phyloP scores from a whole-genome alignment of 495 filamentous ascomycete species.

The Neurospora sp. region DNA sequence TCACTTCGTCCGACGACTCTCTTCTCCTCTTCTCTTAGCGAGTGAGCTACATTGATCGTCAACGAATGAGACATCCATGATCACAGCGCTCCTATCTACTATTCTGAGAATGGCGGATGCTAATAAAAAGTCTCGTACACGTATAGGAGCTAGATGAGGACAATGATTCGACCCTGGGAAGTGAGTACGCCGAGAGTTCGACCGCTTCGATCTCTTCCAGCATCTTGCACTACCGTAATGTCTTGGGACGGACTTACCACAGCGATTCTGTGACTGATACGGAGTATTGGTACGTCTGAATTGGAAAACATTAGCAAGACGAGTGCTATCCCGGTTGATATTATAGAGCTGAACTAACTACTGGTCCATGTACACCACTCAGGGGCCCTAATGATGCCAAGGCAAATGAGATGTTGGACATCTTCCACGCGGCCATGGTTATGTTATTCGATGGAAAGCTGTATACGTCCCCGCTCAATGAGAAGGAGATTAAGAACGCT shows the following conservation, averaged over 20 bases:
- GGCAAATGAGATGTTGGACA: conserved; percentile 25
- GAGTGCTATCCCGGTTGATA: background rate
- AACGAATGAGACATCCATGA: background rate
- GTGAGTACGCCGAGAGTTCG: background rate
- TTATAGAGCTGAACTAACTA: background rate
- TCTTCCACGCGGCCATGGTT: conserved; percentile 17
- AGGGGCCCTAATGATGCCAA: conserved; percentile 24
- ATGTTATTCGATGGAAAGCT: conserved; percentile 9
- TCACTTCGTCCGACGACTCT: background rate
- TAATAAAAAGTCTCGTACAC: background rate
- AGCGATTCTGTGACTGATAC: conserved; percentile 10
- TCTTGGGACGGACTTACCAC: conserved; percentile 22
- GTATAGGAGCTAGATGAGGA: background rate
- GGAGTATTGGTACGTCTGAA: conserved; percentile 8
- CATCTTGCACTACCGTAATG: conserved; percentile 24
- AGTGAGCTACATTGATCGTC: background rate
- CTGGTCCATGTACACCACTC: background rate
- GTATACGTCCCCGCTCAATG: conserved; percentile 40
- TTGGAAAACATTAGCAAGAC: background rate
- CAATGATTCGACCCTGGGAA: background rate
- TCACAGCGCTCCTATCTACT: background rate
- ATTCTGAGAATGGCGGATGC: background rate
- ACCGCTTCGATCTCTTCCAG: conserved; percentile 26
- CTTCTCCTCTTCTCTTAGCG: background rate
- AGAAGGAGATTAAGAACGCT: conserved; percentile 34